phyloP scores from a whole-genome alignment of 2,329 filamentous ascomycete species.

The Ceratocystis variospora region DNA sequence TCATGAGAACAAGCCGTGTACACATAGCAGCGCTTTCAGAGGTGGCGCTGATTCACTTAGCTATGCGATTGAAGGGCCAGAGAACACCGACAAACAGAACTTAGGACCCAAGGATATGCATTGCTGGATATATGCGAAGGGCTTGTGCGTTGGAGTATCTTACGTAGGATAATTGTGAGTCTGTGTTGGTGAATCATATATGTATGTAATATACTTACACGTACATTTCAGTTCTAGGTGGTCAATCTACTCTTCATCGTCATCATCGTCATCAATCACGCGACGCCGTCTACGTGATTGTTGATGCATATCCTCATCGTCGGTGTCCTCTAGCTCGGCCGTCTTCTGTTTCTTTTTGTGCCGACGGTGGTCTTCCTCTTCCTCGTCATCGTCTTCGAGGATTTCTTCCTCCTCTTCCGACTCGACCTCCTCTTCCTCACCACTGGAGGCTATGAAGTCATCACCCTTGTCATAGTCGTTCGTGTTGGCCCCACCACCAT shows the following conservation, averaged over 20 bases:
- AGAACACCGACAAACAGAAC: too few species aligned
- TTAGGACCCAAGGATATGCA: too few species aligned
- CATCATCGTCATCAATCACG: constrained; percentile 48
- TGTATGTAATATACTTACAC: background rate
- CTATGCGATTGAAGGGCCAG: too few species aligned
- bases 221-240: background rate
- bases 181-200: background rate
- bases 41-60: too few species aligned
- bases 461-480: constrained; percentile 70
- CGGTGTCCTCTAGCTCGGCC: constrained; percentile 31
- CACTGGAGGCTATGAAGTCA: constrained; percentile 62
- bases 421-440: constrained; percentile 52
- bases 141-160: background rate
- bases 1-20: too few species aligned
- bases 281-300: constrained; percentile 40
- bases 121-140: too few species aligned
- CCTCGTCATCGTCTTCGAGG: constrained; percentile 36
- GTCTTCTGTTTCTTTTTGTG: constrained; percentile 39
- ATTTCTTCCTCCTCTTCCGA: constrained; percentile 53
- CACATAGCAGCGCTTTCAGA: too few species aligned
- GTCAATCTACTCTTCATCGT: constrained; percentile 31
- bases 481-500: constrained; percentile 46
- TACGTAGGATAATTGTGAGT: background rate
- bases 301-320: constrained; percentile 42
- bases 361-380: constrained; percentile 26